These are phyloP conservation scores for Capsella rubella DNA, from an alignment of 441 rosid species.

Conservation along the genomic window DNA sequence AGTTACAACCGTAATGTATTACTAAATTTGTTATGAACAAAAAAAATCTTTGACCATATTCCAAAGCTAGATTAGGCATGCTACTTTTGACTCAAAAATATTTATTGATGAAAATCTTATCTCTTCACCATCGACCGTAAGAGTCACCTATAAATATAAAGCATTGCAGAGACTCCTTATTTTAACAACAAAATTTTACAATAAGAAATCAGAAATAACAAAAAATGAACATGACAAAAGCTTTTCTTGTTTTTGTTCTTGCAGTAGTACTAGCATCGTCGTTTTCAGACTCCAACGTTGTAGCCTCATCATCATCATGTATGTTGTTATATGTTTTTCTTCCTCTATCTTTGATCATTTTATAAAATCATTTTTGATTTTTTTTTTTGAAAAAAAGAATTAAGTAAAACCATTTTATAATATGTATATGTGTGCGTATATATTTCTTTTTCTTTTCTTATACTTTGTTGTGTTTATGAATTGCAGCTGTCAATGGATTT, in stretches of 20 bases:
- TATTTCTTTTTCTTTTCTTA: not conserved
- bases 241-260: not conserved
- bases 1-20: too few species aligned
- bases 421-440: not conserved
- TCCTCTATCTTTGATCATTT: not conserved
- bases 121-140: not conserved
- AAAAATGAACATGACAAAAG: not conserved
- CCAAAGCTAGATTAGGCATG: too few species aligned
- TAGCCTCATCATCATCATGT: not conserved
- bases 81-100: too few species aligned
- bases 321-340: not conserved
- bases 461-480: not conserved
- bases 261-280: not conserved
- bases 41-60: too few species aligned
- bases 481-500: not conserved
- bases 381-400: not conserved
- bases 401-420: not conserved
- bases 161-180: not conserved
- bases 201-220: not conserved
- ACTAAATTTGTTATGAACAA: too few species aligned
- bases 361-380: not conserved
- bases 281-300: not conserved
- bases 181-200: not conserved
- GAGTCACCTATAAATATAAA: not conserved
- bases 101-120: not conserved